A percentile compares a stretch with the other conserved stretches of the same genome.
phyloP scores from a whole-genome alignment of 495 filamentous ascomycete genomes.

The Geoglossum glabrum region DNA sequence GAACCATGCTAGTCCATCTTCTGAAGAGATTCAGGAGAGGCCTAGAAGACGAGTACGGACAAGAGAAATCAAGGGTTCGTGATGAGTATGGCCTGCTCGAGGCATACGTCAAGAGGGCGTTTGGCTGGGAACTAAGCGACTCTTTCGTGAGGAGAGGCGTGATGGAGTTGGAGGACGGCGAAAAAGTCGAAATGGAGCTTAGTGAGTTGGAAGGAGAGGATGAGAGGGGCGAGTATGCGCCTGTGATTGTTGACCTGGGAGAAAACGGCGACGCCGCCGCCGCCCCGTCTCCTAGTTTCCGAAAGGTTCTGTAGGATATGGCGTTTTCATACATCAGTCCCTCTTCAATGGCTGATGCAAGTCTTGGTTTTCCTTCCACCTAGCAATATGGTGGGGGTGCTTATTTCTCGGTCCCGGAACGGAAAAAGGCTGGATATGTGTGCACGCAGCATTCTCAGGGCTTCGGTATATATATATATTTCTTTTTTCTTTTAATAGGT shows the following conservation, averaged over 20 bases:
- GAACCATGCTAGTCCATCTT: neutral
- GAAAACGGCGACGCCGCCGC: neutral
- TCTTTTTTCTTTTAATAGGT: too few species aligned
- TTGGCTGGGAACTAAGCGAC: constrained; percentile 45
- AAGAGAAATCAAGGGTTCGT: constrained; percentile 20
- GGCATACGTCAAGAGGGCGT: constrained; percentile 30
- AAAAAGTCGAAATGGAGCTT: constrained; percentile 60
- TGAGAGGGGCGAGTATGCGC: constrained; percentile 72
- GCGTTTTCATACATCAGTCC: too few species aligned
- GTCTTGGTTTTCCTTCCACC: too few species aligned
- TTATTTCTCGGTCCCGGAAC: too few species aligned
- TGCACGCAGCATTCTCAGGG: too few species aligned
- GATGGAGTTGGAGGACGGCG: constrained; percentile 54
- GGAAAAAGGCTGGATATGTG: too few species aligned
- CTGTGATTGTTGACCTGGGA: constrained; percentile 50
- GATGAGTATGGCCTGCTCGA: constrained; percentile 36
- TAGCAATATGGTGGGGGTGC: too few species aligned
- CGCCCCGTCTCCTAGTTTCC: neutral
- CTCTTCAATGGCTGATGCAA: too few species aligned
- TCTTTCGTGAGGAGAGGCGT: constrained; percentile 40
- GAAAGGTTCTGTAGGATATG: too few species aligned
- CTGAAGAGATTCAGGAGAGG: constrained; percentile 9
- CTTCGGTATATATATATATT: too few species aligned
- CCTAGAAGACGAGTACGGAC: constrained; percentile 14
- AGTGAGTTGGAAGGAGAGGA: constrained; percentile 59